phyloP scores from a whole-genome alignment of 2,329 filamentous ascomycete species.

The Diaporthe destruens region DNA sequence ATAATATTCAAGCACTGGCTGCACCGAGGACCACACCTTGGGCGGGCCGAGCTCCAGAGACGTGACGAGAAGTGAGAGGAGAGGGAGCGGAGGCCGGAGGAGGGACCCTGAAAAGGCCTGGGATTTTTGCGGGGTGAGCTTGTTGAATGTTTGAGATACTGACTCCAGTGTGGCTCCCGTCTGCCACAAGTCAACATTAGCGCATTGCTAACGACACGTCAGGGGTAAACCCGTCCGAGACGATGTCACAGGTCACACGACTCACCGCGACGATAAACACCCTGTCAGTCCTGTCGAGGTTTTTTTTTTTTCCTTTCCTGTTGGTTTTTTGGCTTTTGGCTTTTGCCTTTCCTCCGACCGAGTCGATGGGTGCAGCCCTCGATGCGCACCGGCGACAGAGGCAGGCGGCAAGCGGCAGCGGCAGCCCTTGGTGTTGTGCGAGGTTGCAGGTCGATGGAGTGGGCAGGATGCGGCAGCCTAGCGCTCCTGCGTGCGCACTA shows the following conservation, averaged over 20 bases:
- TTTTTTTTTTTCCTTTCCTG: no score
- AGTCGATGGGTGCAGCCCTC: not conserved
- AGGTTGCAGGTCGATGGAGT: not conserved
- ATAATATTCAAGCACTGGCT: conserved; percentile 2
- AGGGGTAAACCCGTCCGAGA: conserved; percentile 30
- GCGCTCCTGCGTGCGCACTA: conserved; percentile 12
- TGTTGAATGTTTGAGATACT: conserved; percentile 26
- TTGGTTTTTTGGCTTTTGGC: no score
- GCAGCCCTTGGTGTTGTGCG: not conserved
- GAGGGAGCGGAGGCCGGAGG: conserved; percentile 30
- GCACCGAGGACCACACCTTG: not conserved
- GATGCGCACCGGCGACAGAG: not conserved
- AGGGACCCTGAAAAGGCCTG: conserved; percentile 1
- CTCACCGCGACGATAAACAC: not conserved
- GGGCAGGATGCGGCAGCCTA: conserved; percentile 26
- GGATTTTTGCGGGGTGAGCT: conserved; percentile 30
- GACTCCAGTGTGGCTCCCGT: conserved; percentile 23
- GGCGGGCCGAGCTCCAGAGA: conserved; percentile 27
- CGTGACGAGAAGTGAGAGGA: conserved; percentile 25
- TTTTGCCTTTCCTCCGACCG: no score
- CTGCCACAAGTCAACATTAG: conserved; percentile 33
- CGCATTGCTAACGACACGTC: conserved; percentile 27
- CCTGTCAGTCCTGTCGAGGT: not conserved
- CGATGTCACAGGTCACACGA: conserved; percentile 27
- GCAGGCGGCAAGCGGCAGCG: not conserved